Percentiles rank a stretch among this genome's conserved stretches.
These are phyloP conservation scores for Rusavskia elegans DNA, from an alignment of 495 filamentous ascomycete genomes.

Conservation along the genomic window DNA sequence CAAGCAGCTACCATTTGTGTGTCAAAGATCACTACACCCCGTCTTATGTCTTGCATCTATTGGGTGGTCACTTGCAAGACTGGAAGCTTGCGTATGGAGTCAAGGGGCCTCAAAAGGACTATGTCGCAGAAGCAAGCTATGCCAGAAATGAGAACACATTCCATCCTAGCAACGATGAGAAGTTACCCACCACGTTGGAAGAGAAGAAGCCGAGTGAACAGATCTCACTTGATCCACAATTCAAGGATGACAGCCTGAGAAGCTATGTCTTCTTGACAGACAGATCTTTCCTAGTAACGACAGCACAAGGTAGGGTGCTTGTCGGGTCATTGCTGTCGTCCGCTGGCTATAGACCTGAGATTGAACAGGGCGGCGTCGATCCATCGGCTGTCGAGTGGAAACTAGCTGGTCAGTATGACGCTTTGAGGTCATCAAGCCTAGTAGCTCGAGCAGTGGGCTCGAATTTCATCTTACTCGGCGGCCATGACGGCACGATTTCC, in stretches of 20 bases:
- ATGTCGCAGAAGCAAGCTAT: conserved; percentile 6
- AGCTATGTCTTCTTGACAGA: conserved; percentile 49
- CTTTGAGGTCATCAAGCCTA: conserved; percentile 29
- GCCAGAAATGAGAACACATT: not conserved
- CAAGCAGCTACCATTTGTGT: conserved; percentile 15
- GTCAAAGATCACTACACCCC: conserved; percentile 12
- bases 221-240: not conserved
- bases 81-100: conserved; percentile 11
- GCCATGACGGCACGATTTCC: conserved; percentile 35
- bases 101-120: conserved; percentile 16
- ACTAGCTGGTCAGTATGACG: conserved; percentile 5
- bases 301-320: conserved; percentile 43
- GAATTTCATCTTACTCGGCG: conserved; percentile 33
- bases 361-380: not conserved
- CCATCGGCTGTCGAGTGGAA: not conserved
- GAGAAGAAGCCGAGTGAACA: not conserved
- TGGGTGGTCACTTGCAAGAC: not conserved
- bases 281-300: conserved; percentile 39
- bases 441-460: conserved; percentile 16
- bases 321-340: conserved; percentile 19
- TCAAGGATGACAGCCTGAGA: conserved; percentile 35
- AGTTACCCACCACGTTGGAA: not conserved
- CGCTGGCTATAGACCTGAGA: not conserved
- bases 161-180: not conserved
- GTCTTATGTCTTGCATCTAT: conserved; percentile 10